A percentile compares a stretch with the other conserved stretches of the same genome.
phyloP scores from a whole-genome alignment of 1,284 basidiomycete genomes.

The Retiboletus fuscus region DNA sequence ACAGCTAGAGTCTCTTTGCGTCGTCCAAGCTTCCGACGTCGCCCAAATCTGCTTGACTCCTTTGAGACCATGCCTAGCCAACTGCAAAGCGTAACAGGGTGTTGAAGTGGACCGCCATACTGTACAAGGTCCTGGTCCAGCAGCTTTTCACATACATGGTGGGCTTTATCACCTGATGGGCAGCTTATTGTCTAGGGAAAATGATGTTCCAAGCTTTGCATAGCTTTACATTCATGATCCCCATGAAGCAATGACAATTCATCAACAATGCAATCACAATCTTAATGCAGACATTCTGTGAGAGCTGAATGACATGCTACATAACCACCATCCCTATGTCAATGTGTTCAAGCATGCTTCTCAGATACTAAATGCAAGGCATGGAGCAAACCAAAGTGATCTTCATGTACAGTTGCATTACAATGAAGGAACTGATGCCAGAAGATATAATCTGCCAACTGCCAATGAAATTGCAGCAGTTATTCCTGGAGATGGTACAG shows the following conservation, averaged over 20 bases:
- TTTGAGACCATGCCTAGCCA: no score
- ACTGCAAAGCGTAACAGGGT: no score
- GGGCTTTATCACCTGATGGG: background rate
- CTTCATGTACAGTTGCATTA: background rate
- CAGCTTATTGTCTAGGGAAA: background rate
- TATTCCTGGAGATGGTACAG: conserved; percentile 6
- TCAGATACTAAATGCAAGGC: background rate
- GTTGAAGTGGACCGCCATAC: no score
- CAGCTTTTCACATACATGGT: conserved; percentile 2
- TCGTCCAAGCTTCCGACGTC: no score
- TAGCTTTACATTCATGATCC: conserved; percentile 2
- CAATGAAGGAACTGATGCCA: background rate
- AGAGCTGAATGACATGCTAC: background rate
- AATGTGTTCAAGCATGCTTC: background rate
- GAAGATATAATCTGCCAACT: conserved; percentile 1
- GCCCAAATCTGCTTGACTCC: no score
- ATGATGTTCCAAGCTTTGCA: no score
- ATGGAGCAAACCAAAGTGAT: background rate
- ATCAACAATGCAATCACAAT: background rate
- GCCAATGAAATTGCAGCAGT: background rate
- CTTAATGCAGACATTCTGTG: background rate
- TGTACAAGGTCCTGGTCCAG: background rate
- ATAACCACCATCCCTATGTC: background rate
- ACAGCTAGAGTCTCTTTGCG: no score
- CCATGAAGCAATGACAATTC: background rate